A percentile compares a stretch with the other conserved stretches of the same genome.
These are phyloP conservation scores for Paramecium pentaurelia DNA, from an alignment of 73 alveolate species.

Conservation along the genomic window DNA sequence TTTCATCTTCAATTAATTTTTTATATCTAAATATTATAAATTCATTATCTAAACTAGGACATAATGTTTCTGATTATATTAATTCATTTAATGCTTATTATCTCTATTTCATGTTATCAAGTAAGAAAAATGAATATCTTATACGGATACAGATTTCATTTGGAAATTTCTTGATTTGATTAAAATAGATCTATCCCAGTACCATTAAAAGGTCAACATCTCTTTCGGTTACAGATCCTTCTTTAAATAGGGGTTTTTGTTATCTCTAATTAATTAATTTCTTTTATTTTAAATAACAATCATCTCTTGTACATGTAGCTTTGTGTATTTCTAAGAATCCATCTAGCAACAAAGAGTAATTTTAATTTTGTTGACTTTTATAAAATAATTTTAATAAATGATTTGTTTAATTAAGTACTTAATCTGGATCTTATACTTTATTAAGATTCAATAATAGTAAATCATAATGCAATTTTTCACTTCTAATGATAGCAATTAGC, in stretches of 20 bases:
- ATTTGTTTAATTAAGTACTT: neutral
- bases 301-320: conserved; percentile 56
- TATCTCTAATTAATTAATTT: conserved; percentile 15
- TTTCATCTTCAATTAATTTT: conserved; percentile 43
- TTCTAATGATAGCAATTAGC: conserved; percentile 12
- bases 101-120: conserved; percentile 31
- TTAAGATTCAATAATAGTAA: conserved; percentile 38
- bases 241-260: conserved; percentile 17
- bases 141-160: conserved; percentile 29
- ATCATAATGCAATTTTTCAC: conserved; percentile 37
- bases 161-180: conserved; percentile 52
- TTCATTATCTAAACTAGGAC: conserved; percentile 54
- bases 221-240: conserved; percentile 43
- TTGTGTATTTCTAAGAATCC: conserved; percentile 57
- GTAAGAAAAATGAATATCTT: conserved; percentile 49
- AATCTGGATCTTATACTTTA: conserved; percentile 46
- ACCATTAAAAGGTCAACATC: conserved; percentile 40
- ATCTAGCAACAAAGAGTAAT: conserved; percentile 33
- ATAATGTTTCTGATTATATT: conserved; percentile 19
- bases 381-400: conserved; percentile 17
- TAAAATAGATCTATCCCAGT: conserved; percentile 40
- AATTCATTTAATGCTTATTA: conserved; percentile 57
- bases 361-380: neutral
- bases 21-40: conserved; percentile 56
- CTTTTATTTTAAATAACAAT: conserved; percentile 51